Base-by-base conservation (phyloP, 176 grass and related monocot genomes). In the Olyra latifolia region DNA sequence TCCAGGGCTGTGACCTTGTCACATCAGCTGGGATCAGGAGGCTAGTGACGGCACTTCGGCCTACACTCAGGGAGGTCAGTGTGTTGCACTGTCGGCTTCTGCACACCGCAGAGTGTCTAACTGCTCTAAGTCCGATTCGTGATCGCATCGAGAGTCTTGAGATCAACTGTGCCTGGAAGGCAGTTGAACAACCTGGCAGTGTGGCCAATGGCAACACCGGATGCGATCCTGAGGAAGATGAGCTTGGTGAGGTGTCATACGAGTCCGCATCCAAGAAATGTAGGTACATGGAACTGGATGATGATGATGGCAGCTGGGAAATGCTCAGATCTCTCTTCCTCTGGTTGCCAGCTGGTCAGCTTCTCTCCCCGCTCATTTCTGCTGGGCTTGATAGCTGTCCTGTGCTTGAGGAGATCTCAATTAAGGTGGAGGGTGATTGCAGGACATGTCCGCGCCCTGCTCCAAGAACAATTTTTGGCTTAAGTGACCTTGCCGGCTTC, bases 381-480 rank as follows among this genome's bases (percentile, higher is more conserved):
- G 87, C 88, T 0, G 90, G 92, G 7, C 84, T 99, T 10, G 59
- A 86, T 53, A 81, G 76, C 87, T 99, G 97, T 39, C 92, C 97
- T 8, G 57, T 80, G 61, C 90, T 99, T 45, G 91, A 92, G 69
- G 89, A 89, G 73, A 91, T 99, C 75, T 77, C 81, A 25, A 93
- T 99, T 66, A 99, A 93, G 73, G 91, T 95, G 71, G 97, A 99
- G 67, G 97, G 97, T 12, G 92, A 99, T 86, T 93, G 93, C 40
- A 74, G 93, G 49, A 88, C 76, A 29, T 92, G 90, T 80, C 79
- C 84, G 2, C 83, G 48, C 8, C 88, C 84, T 59, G 62, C 54
- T 35, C 11, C 39, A 10, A 4, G 39, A 13, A 72, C 27, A 43
- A 52, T 61, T 15, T 99, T 99, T 13, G 97, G 97, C 39, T 40